phyloP scores from a whole-genome alignment of 192 early-diverging fungal species.

The Podila clonocystis region DNA sequence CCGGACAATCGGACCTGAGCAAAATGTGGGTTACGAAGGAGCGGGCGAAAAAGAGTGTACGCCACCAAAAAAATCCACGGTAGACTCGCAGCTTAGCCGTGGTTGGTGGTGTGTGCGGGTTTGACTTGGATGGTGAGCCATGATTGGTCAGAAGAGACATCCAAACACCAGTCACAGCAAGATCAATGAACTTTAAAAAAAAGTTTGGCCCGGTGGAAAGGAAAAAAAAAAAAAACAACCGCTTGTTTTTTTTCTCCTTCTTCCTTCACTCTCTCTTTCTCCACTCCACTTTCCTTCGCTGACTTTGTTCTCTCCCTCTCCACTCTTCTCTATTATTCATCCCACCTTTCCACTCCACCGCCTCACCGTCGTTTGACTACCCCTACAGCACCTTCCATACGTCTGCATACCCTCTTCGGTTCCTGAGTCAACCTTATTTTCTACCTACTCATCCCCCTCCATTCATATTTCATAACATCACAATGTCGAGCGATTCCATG shows the following conservation, averaged over 20 bases:
- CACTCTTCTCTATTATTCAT: not conserved
- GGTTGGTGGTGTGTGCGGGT: too few relatives aligned
- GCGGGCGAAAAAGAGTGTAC: too few relatives aligned
- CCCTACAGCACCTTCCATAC: not conserved
- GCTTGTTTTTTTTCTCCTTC: conserved; percentile 3
- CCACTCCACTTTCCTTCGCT: not conserved
- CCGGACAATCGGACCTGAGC: too few relatives aligned
- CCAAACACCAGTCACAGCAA: too few relatives aligned
- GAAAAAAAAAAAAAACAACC: not conserved
- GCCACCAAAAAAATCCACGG: too few relatives aligned
- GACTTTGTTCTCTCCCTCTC: conserved; percentile 1
- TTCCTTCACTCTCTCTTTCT: not conserved
- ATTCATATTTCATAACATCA: conserved; percentile 12
- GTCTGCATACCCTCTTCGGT: conserved; percentile 12
- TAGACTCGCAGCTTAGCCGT: too few relatives aligned
- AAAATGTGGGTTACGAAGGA: too few relatives aligned
- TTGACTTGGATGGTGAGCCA: too few relatives aligned
- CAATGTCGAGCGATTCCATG: conserved; percentile 55
- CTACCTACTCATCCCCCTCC: not conserved
- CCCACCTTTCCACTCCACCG: conserved; percentile 1
- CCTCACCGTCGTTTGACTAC: not conserved
- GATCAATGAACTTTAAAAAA: too few relatives aligned
- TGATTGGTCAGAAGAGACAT: too few relatives aligned
- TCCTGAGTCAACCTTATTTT: not conserved
- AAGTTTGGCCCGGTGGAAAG: too few relatives aligned